These are phyloP conservation scores for Astrephomene gubernaculifera DNA, from an alignment of 139 green algal species.

Conservation along the genomic window DNA sequence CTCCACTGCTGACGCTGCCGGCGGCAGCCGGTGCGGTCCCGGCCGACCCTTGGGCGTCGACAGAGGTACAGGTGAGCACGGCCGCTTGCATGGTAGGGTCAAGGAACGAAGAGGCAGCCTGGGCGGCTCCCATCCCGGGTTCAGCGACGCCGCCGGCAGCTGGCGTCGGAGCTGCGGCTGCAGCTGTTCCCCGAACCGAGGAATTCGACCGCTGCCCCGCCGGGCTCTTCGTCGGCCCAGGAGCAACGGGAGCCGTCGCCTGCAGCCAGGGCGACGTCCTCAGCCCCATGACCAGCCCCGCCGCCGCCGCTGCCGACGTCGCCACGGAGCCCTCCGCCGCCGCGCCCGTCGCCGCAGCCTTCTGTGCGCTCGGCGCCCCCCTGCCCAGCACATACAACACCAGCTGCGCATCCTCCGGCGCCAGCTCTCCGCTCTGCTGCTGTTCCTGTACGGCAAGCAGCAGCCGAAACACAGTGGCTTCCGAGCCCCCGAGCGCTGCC, in stretches of 20 bases:
- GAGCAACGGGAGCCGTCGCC: neutral
- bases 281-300: neutral
- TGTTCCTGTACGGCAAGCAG: constrained; percentile 36
- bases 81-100: constrained; percentile 6
- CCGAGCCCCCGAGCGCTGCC: neutral
- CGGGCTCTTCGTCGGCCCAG: neutral
- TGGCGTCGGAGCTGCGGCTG: neutral
- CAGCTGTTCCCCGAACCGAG: no score
- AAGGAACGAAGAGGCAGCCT: constrained; percentile 1
- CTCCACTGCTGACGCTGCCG: no score
- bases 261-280: neutral
- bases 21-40: neutral
- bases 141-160: neutral
- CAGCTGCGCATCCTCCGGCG: constrained; percentile 23
- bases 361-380: constrained; percentile 15
- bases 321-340: neutral
- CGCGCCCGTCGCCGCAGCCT: neutral
- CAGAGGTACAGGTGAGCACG: neutral
- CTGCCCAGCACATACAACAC: constrained; percentile 6
- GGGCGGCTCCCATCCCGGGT: no score
- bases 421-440: neutral
- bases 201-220: no score
- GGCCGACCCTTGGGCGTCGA: neutral
- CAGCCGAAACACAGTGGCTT: constrained; percentile 33
- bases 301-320: neutral